Evolutionary conservation across 306 rosid genomes (phyloP).

Genomic region (Vigna mungo): DNA sequence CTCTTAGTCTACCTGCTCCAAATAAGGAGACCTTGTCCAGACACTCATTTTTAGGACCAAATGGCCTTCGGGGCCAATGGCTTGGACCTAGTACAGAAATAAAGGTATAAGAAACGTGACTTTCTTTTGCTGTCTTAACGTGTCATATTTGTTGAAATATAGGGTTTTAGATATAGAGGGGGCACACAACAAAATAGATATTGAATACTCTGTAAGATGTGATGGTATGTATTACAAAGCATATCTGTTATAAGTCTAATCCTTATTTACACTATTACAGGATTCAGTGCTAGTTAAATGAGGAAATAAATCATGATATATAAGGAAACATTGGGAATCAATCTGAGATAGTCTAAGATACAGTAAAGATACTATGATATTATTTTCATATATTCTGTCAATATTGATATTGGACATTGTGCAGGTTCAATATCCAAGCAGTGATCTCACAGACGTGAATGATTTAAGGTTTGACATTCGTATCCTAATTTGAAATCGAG

Average conservation of each 20-base stretch:
- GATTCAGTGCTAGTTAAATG: background rate
- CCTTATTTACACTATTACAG: background rate
- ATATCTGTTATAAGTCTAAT: background rate
- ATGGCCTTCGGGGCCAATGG: slow-evolving; percentile 95
- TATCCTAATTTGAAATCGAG: slow-evolving; percentile 31
- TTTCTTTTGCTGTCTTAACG: slow-evolving; percentile 25
- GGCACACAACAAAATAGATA: slow-evolving; percentile 1
- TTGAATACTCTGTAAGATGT: slow-evolving; percentile 18
- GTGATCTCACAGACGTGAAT: slow-evolving; percentile 59
- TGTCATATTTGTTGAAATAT: slow-evolving; percentile 21
- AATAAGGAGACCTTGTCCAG: slow-evolving; percentile 94
- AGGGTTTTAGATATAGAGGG: slow-evolving; percentile 4
- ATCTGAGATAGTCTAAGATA: slow-evolving; percentile 22
- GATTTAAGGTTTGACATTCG: slow-evolving; percentile 62
- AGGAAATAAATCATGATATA: slow-evolving; percentile 30
- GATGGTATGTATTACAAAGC: slow-evolving; percentile 18
- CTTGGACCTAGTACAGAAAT: slow-evolving; percentile 72
- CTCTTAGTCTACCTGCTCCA: slow-evolving; percentile 70
- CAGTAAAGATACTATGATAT: slow-evolving; percentile 18
- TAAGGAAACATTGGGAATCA: slow-evolving; percentile 18
- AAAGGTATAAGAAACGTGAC: slow-evolving; percentile 62
- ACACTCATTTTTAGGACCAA: slow-evolving; percentile 94
- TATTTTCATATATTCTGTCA: slow-evolving; percentile 24
- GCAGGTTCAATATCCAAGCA: slow-evolving; percentile 94
- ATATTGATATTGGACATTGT: slow-evolving; percentile 32